phyloP scores from a whole-genome alignment of 192 early-diverging fungal species.

The Backusella circina region DNA sequence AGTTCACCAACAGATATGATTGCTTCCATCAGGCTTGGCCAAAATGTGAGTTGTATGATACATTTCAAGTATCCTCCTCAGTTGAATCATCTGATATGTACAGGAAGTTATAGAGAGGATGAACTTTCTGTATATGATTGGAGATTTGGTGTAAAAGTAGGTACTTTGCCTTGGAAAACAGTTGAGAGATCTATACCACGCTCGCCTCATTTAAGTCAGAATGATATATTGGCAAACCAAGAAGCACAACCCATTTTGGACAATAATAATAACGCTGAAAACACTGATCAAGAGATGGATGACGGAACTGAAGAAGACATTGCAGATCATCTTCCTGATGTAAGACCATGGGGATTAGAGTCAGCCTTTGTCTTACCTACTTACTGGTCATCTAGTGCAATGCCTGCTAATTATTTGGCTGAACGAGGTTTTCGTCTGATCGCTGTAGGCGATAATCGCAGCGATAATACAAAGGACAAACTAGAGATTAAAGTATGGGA shows the following conservation, averaged over 20 bases:
- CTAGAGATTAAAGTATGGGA: conserved; percentile 30
- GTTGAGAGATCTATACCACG: not conserved
- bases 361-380: conserved; percentile 18
- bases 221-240: not conserved
- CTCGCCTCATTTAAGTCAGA: not conserved
- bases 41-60: conserved; percentile 20
- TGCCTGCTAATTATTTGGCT: conserved; percentile 1
- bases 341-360: conserved; percentile 26
- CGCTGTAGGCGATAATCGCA: conserved; percentile 26
- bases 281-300: not conserved
- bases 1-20: not conserved
- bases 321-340: not conserved
- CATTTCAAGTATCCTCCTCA: conserved; percentile 25
- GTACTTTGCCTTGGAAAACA: conserved; percentile 23
- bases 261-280: not conserved
- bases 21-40: conserved; percentile 3
- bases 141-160: conserved; percentile 30
- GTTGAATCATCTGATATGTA: conserved; percentile 25
- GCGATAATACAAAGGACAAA: conserved; percentile 16
- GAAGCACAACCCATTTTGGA: not conserved
- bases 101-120: conserved; percentile 20
- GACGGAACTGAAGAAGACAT: not conserved
- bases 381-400: not conserved
- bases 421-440: conserved; percentile 19
- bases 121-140: conserved; percentile 33